phyloP scores from a whole-genome alignment of 805 yeast species.

The Suhomyces kilbournensis region DNA sequence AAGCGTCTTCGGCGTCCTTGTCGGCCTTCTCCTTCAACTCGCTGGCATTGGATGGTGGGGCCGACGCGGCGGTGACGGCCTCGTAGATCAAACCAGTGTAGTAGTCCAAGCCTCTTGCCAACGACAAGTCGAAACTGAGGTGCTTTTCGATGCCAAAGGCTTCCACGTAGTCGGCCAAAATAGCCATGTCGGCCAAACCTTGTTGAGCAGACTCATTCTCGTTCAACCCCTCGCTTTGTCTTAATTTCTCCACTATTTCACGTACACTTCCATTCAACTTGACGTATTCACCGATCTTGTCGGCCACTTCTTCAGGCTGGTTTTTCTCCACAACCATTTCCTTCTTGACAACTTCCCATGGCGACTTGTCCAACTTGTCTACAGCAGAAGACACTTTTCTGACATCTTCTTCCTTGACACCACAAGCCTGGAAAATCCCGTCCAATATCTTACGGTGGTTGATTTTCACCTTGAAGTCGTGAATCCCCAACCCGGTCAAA shows the following conservation, averaged over 20 bases:
- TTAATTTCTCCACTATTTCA: constrained; percentile 56
- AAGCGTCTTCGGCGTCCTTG: constrained; percentile 80
- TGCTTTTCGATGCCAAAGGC: constrained; percentile 71
- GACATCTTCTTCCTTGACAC: constrained; percentile 91
- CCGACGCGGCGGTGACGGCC: constrained; percentile 91
- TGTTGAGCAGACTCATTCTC: constrained; percentile 69
- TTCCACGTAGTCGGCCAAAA: constrained; percentile 71
- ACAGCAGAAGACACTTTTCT: constrained; percentile 93
- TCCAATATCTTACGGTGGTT: constrained; percentile 95
- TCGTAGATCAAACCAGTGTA: constrained; percentile 97
- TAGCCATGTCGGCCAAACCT: constrained; percentile 79
- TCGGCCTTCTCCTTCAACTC: constrained; percentile 54
- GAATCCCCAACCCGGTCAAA: constrained; percentile 75
- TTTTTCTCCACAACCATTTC: constrained; percentile 92
- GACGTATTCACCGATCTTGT: constrained; percentile 87
- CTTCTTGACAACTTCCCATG: constrained; percentile 91
- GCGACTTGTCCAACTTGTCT: constrained; percentile 90
- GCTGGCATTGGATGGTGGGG: constrained; percentile 84
- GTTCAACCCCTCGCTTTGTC: constrained; percentile 54
- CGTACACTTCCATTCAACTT: constrained; percentile 74
- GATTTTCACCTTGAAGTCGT: constrained; percentile 85
- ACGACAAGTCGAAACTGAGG: constrained; percentile 85
- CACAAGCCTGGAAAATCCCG: constrained; percentile 93
- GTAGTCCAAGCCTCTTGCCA: constrained; percentile 97
- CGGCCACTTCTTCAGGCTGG: constrained; percentile 89